phyloP scores from a whole-genome alignment of 441 rosid genomes.

The Manihot esculenta region DNA sequence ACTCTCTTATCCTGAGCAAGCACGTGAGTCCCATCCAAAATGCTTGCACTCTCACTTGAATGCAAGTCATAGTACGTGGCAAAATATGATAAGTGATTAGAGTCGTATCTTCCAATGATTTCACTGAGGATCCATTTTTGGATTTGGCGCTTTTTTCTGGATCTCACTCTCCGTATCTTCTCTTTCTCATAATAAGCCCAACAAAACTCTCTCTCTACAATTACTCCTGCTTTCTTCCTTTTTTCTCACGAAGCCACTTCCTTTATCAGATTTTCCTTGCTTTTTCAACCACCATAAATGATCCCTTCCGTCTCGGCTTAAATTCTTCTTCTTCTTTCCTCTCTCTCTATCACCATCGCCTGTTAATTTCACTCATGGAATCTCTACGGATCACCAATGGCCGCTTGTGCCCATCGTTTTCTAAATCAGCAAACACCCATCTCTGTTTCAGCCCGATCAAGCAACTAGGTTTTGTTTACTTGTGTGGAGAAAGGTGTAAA shows the following conservation, averaged over 20 bases:
- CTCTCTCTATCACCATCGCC: neutral
- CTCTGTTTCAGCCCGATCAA: slow-evolving; percentile 16
- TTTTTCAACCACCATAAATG: slow-evolving; percentile 11
- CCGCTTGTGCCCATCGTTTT: slow-evolving; percentile 20
- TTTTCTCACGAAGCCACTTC: too few relatives aligned
- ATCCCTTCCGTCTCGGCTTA: slow-evolving; percentile 16
- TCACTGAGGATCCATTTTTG: slow-evolving; percentile 18
- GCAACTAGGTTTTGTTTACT: slow-evolving; percentile 35
- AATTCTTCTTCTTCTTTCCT: neutral
- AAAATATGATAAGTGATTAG: too few relatives aligned
- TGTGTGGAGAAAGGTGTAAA: slow-evolving; percentile 23
- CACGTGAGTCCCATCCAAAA: too few relatives aligned
- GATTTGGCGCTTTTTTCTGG: slow-evolving; percentile 34
- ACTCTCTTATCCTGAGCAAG: too few relatives aligned
- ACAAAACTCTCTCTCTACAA: neutral
- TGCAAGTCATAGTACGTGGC: too few relatives aligned
- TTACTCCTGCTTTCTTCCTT: neutral
- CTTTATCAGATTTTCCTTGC: slow-evolving; percentile 7
- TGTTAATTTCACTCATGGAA: slow-evolving; percentile 31
- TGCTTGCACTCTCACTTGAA: too few relatives aligned
- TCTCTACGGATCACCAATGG: slow-evolving; percentile 37
- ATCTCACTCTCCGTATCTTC: neutral
- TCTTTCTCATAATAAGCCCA: neutral
- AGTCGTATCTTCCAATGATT: neutral
- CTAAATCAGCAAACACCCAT: neutral